Evolutionary conservation across 306 rosid genomes (phyloP).

Genomic region (Psophocarpus tetragonolobus): DNA sequence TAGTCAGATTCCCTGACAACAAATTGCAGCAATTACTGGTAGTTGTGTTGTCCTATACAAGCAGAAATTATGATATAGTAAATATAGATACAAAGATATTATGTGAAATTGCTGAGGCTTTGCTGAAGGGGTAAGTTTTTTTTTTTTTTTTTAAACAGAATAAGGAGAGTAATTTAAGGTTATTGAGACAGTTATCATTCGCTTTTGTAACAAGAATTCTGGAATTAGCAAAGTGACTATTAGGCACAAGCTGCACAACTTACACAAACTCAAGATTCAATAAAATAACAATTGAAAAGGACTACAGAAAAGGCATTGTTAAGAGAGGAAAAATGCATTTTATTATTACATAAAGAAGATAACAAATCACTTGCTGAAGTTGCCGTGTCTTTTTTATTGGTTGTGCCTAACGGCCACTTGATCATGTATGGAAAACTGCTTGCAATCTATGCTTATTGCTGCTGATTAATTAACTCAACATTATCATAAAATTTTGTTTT

Average conservation of each 20-base stretch:
- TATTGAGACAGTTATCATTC: not conserved
- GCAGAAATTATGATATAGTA: not conserved
- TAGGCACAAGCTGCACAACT: not conserved
- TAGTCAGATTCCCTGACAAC: not conserved
- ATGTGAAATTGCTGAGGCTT: not conserved
- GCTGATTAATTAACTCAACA: not conserved
- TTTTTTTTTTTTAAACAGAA: too few species aligned
- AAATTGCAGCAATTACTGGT: not conserved
- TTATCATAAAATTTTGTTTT: not conserved
- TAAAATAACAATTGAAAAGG: not conserved
- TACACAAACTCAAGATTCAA: not conserved
- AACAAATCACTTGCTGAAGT: not conserved
- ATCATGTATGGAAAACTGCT: not conserved
- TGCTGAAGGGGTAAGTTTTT: too few species aligned
- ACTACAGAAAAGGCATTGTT: not conserved
- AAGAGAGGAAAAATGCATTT: not conserved
- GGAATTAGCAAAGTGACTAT: not conserved
- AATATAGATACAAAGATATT: not conserved
- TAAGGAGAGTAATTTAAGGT: not conserved
- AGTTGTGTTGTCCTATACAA: not conserved
- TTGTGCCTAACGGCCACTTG: not conserved
- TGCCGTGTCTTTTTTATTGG: not conserved
- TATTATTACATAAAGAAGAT: not conserved
- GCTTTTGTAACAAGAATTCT: not conserved
- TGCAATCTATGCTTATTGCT: conserved; percentile 4